Conservation (phyloP, 2,329 filamentous ascomycete species). For the Epichloe sp. region DNA sequence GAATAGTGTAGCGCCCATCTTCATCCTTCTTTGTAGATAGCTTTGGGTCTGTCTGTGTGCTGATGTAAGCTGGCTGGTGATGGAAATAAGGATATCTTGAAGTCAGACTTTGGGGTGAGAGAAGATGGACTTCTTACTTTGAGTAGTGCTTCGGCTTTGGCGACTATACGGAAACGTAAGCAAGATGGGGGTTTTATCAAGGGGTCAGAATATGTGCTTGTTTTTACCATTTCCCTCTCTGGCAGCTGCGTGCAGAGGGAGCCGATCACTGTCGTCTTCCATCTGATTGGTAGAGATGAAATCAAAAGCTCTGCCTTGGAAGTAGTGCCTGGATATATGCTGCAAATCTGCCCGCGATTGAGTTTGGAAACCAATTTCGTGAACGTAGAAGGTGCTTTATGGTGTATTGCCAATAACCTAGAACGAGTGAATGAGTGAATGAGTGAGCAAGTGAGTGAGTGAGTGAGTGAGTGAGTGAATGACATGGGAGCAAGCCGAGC, state of each 20-base stretch:
- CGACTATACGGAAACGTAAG: constrained; percentile 2
- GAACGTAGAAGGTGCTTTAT: not conserved
- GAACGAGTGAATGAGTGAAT: not conserved
- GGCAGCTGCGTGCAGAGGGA: constrained; percentile 75
- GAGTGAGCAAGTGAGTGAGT: not conserved
- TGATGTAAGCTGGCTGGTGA: not conserved
- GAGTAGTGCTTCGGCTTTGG: constrained; percentile 9
- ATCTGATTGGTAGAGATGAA: constrained; percentile 6
- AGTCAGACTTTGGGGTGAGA: not conserved
- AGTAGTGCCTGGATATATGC: not conserved
- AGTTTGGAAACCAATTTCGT: not conserved
- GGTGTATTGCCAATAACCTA: not conserved
- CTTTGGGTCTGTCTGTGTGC: constrained; percentile 58
- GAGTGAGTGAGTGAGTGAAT: not conserved
- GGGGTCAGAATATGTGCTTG: not conserved
- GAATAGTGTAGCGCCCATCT: constrained; percentile 79
- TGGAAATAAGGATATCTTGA: too few species aligned
- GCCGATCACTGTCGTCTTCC: constrained; percentile 43
- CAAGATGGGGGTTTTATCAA: not conserved
- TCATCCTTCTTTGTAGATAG: constrained; percentile 61
- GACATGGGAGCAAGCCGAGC: not conserved
- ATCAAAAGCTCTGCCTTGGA: not conserved
- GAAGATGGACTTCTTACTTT: constrained; percentile 5
- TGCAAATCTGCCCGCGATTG: not conserved
- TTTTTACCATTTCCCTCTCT: constrained; percentile 65